These are phyloP conservation scores for Balakata baccata DNA, from an alignment of 345 rosid genomes.

Conservation along the genomic window DNA sequence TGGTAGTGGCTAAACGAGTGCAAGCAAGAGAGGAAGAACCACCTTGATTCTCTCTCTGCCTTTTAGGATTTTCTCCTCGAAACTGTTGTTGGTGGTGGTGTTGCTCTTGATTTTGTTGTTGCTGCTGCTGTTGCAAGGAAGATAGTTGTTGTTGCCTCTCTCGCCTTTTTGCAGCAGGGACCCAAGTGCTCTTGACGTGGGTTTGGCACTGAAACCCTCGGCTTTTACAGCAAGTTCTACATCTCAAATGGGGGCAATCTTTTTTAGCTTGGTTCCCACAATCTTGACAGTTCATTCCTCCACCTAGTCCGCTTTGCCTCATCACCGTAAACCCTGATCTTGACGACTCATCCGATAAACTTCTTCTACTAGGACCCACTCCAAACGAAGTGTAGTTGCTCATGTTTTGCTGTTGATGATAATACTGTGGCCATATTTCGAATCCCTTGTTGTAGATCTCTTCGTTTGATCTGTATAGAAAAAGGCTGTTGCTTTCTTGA, in stretches of 20 bases:
- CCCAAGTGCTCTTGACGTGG: slow-evolving; percentile 97
- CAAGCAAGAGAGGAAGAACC: slow-evolving; percentile 22
- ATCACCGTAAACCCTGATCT: slow-evolving; percentile 29
- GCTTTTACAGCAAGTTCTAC: slow-evolving; percentile 98
- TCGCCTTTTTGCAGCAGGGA: slow-evolving; percentile 85
- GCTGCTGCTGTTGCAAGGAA: slow-evolving; percentile 33
- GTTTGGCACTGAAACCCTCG: slow-evolving; percentile 90
- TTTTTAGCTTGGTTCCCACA: slow-evolving; percentile 98
- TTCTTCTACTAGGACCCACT: slow-evolving; percentile 36
- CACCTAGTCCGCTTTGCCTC: slow-evolving; percentile 29
- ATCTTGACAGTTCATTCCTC: slow-evolving; percentile 91
- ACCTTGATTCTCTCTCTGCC: slow-evolving; percentile 34
- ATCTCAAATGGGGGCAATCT: slow-evolving; percentile 79
- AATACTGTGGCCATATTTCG: slow-evolving; percentile 76
- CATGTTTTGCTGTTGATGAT: slow-evolving; percentile 34
- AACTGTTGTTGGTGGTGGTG: slow-evolving; percentile 20
- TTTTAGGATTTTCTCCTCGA: slow-evolving; percentile 39
- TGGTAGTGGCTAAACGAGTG: slow-evolving; percentile 20
- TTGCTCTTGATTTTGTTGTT: slow-evolving; percentile 12
- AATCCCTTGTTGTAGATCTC: slow-evolving; percentile 63
- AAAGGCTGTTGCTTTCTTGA: slow-evolving; percentile 41
- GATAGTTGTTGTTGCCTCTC: slow-evolving; percentile 74
- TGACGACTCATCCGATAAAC: slow-evolving; percentile 32
- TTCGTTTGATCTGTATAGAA: slow-evolving; percentile 53
- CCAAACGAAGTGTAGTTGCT: slow-evolving; percentile 26